Base-by-base conservation (phyloP, 352 stramenopile species). In the Phytophthora agathidicida region DNA sequence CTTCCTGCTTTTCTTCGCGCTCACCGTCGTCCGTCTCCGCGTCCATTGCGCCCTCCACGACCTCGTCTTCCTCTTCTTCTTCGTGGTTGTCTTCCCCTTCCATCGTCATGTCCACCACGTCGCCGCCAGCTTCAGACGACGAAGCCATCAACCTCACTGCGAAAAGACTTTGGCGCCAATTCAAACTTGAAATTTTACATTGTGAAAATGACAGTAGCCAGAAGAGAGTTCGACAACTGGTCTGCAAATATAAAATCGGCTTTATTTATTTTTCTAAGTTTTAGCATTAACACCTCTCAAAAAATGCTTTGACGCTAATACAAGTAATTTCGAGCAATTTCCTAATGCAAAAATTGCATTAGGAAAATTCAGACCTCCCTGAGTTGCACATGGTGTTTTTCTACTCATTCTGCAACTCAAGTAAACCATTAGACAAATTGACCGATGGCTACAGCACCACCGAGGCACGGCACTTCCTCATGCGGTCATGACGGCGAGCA, bases 101-200 rank as follows among this genome's bases (percentile, higher is more conserved):
- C 35, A 66, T 49, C 49, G 31, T 60, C 47, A 53, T 26, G 31
- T 48, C 39, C 24, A 51, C 43, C 22, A 43, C 33, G 20, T 32
- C 48, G 19, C 33, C 31, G 10, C 35, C 43, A 16, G 14, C 43
- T 42, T 37, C 10, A 16, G 31, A 13, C 5, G 39, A 44, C 5
- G 39, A 44, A 43, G 31, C 45, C 46, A 50, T 65, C 23, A 14
- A 3, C 11, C n/a, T n/a, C 42, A 38, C 50, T 59, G 43, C 37
- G 43, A 51, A 51, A 44, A 43, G 42, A 13, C 14, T 11, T 50
- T 50, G 14, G 27, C 43, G 43, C 43, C 27, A 50, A 38, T 35
- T n/a, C 8, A 26, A 24, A 3, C 14, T 7, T 33, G 6, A 35
- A 47, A 13, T 24, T 35, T 47, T 47, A n/a, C 39, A 47, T 5